Evolutionary conservation across 345 rosid species (phyloP).

Genomic region (Melaleuca alternifolia): DNA sequence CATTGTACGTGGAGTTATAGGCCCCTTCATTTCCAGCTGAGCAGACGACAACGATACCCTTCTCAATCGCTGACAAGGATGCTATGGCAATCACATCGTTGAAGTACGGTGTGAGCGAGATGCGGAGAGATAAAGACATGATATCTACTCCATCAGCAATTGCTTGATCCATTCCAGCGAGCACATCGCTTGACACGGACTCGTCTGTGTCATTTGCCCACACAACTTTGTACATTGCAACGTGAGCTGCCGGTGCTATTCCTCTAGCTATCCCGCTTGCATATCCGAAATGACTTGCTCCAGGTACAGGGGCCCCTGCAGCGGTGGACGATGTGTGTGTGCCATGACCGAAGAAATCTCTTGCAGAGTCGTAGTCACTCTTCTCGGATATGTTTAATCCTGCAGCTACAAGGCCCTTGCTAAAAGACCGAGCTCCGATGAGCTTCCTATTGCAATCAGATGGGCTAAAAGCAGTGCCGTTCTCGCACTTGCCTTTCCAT

Average conservation of each 20-base stretch:
- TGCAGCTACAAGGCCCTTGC: constrained; percentile 20
- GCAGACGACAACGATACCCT: constrained; percentile 17
- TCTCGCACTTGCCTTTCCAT: constrained; percentile 38
- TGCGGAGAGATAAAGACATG: constrained; percentile 16
- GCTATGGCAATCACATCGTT: constrained; percentile 8
- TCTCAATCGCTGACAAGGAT: constrained; percentile 11
- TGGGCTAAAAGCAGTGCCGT: constrained; percentile 17
- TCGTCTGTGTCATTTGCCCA: constrained; percentile 7
- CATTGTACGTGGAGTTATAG: background rate
- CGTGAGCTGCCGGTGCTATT: constrained; percentile 23
- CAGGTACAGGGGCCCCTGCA: constrained; percentile 24
- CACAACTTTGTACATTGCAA: constrained; percentile 36
- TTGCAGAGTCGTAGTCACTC: constrained; percentile 3
- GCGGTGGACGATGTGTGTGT: constrained; percentile 44
- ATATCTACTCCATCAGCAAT: constrained; percentile 18
- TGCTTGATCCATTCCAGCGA: constrained; percentile 19
- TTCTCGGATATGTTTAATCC: background rate
- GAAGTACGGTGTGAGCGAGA: constrained; percentile 8
- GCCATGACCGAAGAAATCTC: constrained; percentile 37
- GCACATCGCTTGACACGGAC: constrained; percentile 13
- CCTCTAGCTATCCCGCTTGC: constrained; percentile 29
- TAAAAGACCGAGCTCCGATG: constrained; percentile 27
- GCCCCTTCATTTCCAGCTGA: constrained; percentile 20
- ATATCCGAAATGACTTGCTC: constrained; percentile 30
- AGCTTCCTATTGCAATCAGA: constrained; percentile 36